Percentiles rank a stretch among this genome's conserved stretches.
Evolutionary conservation across 2,329 filamentous ascomycete species (phyloP).

Genomic region (Stachybotrys chartarum): DNA sequence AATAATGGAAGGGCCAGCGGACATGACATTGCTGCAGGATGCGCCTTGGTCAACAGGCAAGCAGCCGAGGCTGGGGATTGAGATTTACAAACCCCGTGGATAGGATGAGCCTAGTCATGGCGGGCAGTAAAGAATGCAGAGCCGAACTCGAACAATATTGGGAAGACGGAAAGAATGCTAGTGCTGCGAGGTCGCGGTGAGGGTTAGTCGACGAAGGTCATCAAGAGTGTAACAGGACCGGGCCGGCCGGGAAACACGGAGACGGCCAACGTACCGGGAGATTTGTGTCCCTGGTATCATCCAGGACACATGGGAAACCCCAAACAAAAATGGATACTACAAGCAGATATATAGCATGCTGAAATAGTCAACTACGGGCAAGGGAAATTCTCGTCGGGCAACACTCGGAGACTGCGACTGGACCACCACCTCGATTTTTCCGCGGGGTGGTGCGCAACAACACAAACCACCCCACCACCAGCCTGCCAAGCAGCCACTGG

Average conservation of each 20-base stretch:
- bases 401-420: slow-evolving; percentile 15
- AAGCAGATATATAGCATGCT: not conserved
- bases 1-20: slow-evolving; percentile 74
- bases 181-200: not conserved
- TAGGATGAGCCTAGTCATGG: slow-evolving; percentile 72
- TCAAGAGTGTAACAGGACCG: not conserved
- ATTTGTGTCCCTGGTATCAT: not conserved
- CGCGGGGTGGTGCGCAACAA: not conserved
- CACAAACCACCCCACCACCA: not conserved
- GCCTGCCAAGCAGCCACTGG: too few relatives aligned
- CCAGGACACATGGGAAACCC: not conserved
- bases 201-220: not conserved
- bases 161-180: not conserved
- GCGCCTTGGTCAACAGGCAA: not conserved
- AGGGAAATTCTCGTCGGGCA: slow-evolving; percentile 14
- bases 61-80: not conserved
- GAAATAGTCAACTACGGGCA: not conserved
- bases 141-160: not conserved
- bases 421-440: slow-evolving; percentile 3
- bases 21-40: slow-evolving; percentile 66
- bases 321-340: not conserved
- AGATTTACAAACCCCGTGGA: slow-evolving; percentile 67
- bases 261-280: not conserved
- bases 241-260: not conserved
- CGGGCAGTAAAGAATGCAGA: slow-evolving; percentile 6